Percentiles rank a stretch among this genome's conserved stretches.
phyloP scores from a whole-genome alignment of 2,329 filamentous ascomycete species.

The Sporothrix euskadiensis region DNA sequence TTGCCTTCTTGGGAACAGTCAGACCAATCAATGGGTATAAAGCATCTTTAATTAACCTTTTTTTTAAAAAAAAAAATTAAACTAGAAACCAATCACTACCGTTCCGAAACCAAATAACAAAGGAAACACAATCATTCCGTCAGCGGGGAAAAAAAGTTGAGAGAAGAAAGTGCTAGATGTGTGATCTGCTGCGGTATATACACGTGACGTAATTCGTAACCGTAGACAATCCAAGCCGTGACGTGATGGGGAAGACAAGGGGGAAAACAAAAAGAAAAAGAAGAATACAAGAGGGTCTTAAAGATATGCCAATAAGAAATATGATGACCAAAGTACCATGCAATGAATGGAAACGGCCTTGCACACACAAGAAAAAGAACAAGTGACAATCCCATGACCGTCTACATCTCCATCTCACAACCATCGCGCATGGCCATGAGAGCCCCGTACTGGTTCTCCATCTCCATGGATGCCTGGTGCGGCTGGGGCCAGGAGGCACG shows the following conservation, averaged over 20 bases:
- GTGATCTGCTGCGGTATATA: conserved; percentile 9
- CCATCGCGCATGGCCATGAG: conserved; percentile 41
- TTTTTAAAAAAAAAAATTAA: no score
- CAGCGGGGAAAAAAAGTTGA: neutral
- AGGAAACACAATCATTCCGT: neutral
- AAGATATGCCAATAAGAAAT: neutral
- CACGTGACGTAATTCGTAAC: conserved; percentile 11
- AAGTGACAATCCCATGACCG: neutral
- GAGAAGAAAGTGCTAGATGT: neutral
- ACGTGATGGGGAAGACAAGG: neutral
- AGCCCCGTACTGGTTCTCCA: conserved; percentile 69
- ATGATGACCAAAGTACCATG: neutral
- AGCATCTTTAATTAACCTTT: no score
- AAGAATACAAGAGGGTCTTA: neutral
- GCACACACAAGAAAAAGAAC: neutral
- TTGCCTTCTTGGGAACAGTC: neutral
- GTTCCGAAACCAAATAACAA: neutral
- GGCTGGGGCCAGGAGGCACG: conserved; percentile 49
- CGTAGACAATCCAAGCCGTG: neutral
- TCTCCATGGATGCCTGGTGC: conserved; percentile 60
- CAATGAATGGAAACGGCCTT: neutral
- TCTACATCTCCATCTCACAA: conserved; percentile 31
- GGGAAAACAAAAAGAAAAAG: neutral
- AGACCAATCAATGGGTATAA: neutral
- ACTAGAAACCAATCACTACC: neutral